Conservation (phyloP, 2,329 filamentous ascomycete species). For the Beauveria medogensis region DNA sequence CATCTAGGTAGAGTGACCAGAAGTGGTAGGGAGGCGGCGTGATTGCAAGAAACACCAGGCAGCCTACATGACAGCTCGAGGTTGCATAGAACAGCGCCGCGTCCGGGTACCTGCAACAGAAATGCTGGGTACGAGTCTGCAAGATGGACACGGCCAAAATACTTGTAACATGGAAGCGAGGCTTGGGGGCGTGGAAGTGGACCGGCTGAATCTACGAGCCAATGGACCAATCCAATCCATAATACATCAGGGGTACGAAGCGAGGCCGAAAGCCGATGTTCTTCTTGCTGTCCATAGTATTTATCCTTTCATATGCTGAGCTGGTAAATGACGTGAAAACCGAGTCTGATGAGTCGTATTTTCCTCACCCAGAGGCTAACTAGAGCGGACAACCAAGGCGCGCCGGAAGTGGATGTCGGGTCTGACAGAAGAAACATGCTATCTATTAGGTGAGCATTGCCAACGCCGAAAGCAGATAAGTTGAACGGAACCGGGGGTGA, state of each 20-base stretch:
- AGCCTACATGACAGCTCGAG: background rate
- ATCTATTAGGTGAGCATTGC: background rate
- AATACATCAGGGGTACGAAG: background rate
- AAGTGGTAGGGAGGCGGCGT: background rate
- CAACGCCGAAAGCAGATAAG: background rate
- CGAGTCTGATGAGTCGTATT: slow-evolving; percentile 4
- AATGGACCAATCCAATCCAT: background rate
- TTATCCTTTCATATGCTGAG: background rate
- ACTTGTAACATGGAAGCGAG: background rate
- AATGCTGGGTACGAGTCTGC: background rate
- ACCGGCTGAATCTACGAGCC: background rate
- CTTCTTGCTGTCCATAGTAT: background rate
- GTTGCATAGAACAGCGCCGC: background rate
- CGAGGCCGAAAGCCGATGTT: background rate
- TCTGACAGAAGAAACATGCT: background rate
- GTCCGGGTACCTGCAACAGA: background rate
- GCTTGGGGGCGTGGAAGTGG: background rate
- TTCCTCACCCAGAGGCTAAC: background rate
- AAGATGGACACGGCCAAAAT: too few species aligned
- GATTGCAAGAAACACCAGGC: background rate
- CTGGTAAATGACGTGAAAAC: background rate
- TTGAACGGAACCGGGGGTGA: background rate
- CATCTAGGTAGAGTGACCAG: too few species aligned
- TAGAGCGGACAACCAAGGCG: background rate
- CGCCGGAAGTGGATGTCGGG: slow-evolving; percentile 6